Evolutionary conservation across 768 basidiomycete species (phyloP), one percentile per base, ranked within the genome.

Genomic region (Boletus subparvulus): DNA sequence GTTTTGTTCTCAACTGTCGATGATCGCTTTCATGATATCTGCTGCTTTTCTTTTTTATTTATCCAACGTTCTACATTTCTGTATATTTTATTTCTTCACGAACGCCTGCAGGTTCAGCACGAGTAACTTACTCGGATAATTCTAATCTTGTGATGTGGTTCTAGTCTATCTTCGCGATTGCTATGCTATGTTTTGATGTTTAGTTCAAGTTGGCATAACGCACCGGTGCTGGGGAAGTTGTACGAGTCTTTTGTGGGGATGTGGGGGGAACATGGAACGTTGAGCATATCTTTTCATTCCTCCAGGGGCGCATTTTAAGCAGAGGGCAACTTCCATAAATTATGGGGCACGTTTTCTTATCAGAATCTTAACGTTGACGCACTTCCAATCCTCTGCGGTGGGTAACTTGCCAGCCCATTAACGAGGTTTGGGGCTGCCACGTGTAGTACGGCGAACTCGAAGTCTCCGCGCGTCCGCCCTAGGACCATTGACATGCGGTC

Each of bases 41-140:
- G 26, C 26, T 6, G 3, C 26, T 28, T 28, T 26, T 37, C 41
- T 41, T 52, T 42, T 54, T 50, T 60, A 54, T 61, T 36, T 52
- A 42, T 33, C 21, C 47, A 42, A 14, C 35, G 35, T 53, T 42
- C 50, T 61, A 65, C 50, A 28, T 40, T 60, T 61, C 63, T 68
- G 68, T 68, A 70, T 37, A 61, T 47, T 52, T 50, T 70, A 61
- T 70, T 58, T 56, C 47, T 60, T 60, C 47, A 50, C 41, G 55
- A 65, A 12, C 56, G 59, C 55, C 54, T 68, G 67, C 68, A 50
- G 68, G 63, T 69, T 47, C 65, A 68, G 59, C 45, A 65, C 67
- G 65, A 67, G 67, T 69, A 68, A 63, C 65, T 69, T 68, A 68
- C 65, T 67, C 61, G 67, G 59, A 65, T 69, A 69, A 65, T 69